Conservation (phyloP, 805 yeast genomes). For the Starmerella tilneyi region DNA sequence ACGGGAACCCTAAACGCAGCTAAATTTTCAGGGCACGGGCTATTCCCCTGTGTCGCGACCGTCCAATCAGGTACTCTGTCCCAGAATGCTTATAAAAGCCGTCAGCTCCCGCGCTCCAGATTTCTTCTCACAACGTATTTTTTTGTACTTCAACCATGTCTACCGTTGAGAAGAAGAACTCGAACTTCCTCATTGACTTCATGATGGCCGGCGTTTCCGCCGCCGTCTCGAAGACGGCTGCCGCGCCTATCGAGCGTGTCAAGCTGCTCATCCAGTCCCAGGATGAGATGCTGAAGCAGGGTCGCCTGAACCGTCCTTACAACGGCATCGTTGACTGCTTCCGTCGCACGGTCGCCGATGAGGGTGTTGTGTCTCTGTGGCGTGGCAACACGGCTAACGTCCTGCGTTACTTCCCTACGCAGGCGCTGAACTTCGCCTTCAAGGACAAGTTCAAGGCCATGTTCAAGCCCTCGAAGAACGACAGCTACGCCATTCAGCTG, state of each 20-base stretch:
- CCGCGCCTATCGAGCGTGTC: constrained; percentile 92
- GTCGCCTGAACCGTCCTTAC: constrained; percentile 76
- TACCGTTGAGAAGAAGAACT: constrained; percentile 12
- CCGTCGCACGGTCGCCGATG: constrained; percentile 82
- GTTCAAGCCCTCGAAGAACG: constrained; percentile 88
- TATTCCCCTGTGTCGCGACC: neutral
- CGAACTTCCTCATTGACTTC: constrained; percentile 45
- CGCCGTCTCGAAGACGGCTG: constrained; percentile 91
- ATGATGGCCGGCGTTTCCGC: constrained; percentile 98
- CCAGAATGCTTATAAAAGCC: constrained; percentile 19
- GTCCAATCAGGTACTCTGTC: constrained; percentile 16
- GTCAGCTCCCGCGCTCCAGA: constrained; percentile 1
- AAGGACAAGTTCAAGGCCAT: constrained; percentile 83
- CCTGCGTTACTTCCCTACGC: constrained; percentile 96
- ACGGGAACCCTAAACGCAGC: constrained; percentile 8
- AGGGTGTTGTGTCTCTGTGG: constrained; percentile 87
- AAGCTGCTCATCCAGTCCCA: constrained; percentile 89
- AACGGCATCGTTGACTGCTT: constrained; percentile 83
- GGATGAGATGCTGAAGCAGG: constrained; percentile 94
- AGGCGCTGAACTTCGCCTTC: constrained; percentile 93
- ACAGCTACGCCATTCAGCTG: constrained; percentile 75
- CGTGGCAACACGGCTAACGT: constrained; percentile 98
- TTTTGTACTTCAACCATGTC: constrained; percentile 7
- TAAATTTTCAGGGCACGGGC: constrained; percentile 18
- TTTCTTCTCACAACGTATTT: constrained; percentile 6